These are phyloP conservation scores for Kodamaea restingae DNA, from an alignment of 805 yeast genomes.

Conservation along the genomic window DNA sequence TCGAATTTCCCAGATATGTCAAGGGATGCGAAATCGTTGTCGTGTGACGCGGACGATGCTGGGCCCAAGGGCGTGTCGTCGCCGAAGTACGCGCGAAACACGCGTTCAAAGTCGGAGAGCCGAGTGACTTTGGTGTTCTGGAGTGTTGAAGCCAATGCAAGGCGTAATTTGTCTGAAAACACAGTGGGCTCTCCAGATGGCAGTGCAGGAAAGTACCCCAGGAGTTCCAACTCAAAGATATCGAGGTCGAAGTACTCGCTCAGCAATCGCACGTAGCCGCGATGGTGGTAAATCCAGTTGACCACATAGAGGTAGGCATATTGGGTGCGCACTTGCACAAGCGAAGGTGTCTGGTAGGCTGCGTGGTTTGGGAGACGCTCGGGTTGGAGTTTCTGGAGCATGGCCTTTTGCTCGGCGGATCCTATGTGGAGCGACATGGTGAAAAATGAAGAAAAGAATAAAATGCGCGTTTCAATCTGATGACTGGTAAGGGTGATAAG, in stretches of 20 bases:
- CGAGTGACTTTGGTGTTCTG: constrained; percentile 33
- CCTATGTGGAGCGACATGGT: constrained; percentile 9
- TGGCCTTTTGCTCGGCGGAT: constrained; percentile 10
- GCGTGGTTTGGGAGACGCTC: constrained; percentile 11
- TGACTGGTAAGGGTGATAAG: too few species aligned
- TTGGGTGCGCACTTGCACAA: constrained; percentile 13
- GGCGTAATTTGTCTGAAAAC: constrained; percentile 34
- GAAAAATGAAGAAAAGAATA: background rate
- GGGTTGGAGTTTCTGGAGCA: constrained; percentile 13
- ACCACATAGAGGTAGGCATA: constrained; percentile 26
- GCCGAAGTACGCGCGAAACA: constrained; percentile 34
- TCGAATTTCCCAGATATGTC: constrained; percentile 47
- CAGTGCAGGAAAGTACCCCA: constrained; percentile 21
- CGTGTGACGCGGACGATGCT: constrained; percentile 8
- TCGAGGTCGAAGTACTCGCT: constrained; percentile 56
- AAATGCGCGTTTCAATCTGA: too few species aligned
- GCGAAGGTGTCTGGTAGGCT: constrained; percentile 9
- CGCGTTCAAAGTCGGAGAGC: constrained; percentile 29
- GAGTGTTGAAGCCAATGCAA: constrained; percentile 37
- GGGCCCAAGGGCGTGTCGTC: constrained; percentile 30
- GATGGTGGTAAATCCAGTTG: constrained; percentile 55
- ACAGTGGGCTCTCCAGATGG: constrained; percentile 1
- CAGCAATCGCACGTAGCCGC: constrained; percentile 47
- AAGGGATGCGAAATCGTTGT: constrained; percentile 37
- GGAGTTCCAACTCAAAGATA: constrained; percentile 57